These are phyloP conservation scores for Crithidia brevicula DNA, from an alignment of 208 protist genomes.

Conservation along the genomic window DNA sequence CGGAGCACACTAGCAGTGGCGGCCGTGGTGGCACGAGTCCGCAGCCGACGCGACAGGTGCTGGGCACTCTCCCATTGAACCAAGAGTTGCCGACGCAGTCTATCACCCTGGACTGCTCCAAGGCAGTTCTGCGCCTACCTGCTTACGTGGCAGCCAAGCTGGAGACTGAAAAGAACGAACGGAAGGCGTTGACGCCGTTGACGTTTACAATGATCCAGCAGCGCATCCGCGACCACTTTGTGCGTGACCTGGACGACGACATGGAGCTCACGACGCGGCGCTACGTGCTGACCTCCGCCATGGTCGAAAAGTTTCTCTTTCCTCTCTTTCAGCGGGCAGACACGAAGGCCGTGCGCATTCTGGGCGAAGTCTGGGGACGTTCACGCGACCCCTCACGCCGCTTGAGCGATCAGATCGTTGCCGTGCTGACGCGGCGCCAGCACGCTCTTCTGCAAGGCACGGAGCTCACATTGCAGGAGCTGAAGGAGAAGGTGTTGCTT, in stretches of 20 bases:
- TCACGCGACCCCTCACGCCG: slow-evolving; percentile 30
- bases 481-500: slow-evolving; percentile 66
- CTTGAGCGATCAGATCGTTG: slow-evolving; percentile 50
- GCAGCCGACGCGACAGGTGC: slow-evolving; percentile 9
- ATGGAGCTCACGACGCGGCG: slow-evolving; percentile 14
- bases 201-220: slow-evolving; percentile 40
- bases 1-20: not conserved
- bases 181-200: slow-evolving; percentile 10
- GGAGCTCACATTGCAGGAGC: slow-evolving; percentile 48
- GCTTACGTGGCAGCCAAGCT: slow-evolving; percentile 23
- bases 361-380: slow-evolving; percentile 29
- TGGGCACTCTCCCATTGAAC: slow-evolving; percentile 17
- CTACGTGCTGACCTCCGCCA: slow-evolving; percentile 29
- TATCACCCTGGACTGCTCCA: slow-evolving; percentile 29
- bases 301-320: slow-evolving; percentile 31
- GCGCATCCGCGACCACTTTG: slow-evolving; percentile 36
- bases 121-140: slow-evolving; percentile 21
- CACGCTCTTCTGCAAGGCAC: slow-evolving; percentile 48
- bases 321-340: slow-evolving; percentile 28
- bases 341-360: slow-evolving; percentile 20
- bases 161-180: slow-evolving; percentile 6
- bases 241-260: slow-evolving; percentile 35
- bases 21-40: too few relatives aligned
- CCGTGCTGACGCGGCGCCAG: slow-evolving; percentile 52
- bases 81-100: slow-evolving; percentile 7